Evolutionary conservation across 2,329 filamentous ascomycete species (phyloP), one percentile per base, ranked within the genome.

Genomic region (Verticillium longisporum): DNA sequence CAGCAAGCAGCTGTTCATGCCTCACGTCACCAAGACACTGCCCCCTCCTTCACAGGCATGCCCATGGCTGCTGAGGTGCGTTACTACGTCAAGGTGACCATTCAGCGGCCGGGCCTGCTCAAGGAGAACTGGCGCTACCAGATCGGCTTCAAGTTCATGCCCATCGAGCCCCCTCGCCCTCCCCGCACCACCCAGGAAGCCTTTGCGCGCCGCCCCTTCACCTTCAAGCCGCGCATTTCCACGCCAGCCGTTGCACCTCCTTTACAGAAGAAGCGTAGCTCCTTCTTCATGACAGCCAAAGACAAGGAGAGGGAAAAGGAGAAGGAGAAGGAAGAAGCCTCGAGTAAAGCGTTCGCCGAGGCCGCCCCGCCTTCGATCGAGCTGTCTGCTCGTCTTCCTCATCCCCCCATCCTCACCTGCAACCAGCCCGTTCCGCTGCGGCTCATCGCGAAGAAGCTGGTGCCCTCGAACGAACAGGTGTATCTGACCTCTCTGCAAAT

Each of bases 21-120:
- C 72, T 45, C 95, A 99, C 77, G 86, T 95, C 65, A 95, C 90
- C 70, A 87, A 87, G 67, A 96, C 93, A 0, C 80, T 99, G 11
- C 95, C 95, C 5, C 95, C 0, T 96, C 92, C 4, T 78, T 98
- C 60, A 90, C 84, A n/a, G 92, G 91, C 3, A 93, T 95, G 66
- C 91, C 91, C 0, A 89, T 88, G 36, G 87, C 93, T 73, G 94
- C 93, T 26, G 92, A 97, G 74, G 93, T 98, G 63, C 85, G 88
- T 67, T 99, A 99, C 75, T 99, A 91, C 72, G 83, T 98, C 71
- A 99, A 99, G 73, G 92, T 90, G n/a, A 98, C 95, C 0, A 87
- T 98, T 6, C 91, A 92, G 69, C 83, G 92, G n/a, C 92, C 92
- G 0, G 88, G 90, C 14, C 82, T 97, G 62, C 91, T 96, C 75